Percentiles rank a stretch among this genome's conserved stretches.
Conservation (phyloP, 208 protist genomes). For the Sergeia podlipaevii region DNA sequence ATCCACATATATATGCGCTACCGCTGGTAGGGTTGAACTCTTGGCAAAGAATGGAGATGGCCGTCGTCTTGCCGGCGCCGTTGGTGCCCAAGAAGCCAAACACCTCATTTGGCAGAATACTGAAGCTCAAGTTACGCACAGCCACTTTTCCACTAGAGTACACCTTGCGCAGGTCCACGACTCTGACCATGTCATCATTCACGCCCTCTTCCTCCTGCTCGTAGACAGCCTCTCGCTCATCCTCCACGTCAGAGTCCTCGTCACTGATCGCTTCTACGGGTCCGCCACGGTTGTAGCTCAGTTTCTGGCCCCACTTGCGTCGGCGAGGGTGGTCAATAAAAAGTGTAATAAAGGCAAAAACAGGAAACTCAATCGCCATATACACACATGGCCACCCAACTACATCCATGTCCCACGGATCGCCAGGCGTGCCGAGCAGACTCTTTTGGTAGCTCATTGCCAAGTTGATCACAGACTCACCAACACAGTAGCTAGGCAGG, state of each 20-base stretch:
- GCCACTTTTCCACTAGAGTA: slow-evolving; percentile 19
- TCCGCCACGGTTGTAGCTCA: slow-evolving; percentile 6
- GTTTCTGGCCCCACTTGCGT: slow-evolving; percentile 6
- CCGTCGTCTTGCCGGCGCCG: slow-evolving; percentile 67
- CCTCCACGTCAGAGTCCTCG: slow-evolving; percentile 24
- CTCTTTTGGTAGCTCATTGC: slow-evolving; percentile 12
- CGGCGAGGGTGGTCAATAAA: slow-evolving; percentile 31
- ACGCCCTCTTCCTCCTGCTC: slow-evolving; percentile 11
- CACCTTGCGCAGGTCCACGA: slow-evolving; percentile 26
- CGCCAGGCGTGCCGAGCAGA: not conserved
- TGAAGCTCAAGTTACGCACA: slow-evolving; percentile 50
- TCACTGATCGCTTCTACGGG: slow-evolving; percentile 13
- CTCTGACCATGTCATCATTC: slow-evolving; percentile 23
- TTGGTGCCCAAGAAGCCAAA: slow-evolving; percentile 76
- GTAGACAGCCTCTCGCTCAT: slow-evolving; percentile 14
- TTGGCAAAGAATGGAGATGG: slow-evolving; percentile 54
- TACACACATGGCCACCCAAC: slow-evolving; percentile 18
- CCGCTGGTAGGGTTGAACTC: slow-evolving; percentile 45
- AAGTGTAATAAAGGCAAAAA: slow-evolving; percentile 22
- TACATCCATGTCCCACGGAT: slow-evolving; percentile 16
- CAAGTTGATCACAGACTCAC: slow-evolving; percentile 42
- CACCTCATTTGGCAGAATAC: slow-evolving; percentile 38
- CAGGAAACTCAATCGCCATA: slow-evolving; percentile 25
- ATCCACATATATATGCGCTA: slow-evolving; percentile 25
- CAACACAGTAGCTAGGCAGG: slow-evolving; percentile 44